Conservation (phyloP, 148 eudicot genomes). For the Bassia scoparia region DNA sequence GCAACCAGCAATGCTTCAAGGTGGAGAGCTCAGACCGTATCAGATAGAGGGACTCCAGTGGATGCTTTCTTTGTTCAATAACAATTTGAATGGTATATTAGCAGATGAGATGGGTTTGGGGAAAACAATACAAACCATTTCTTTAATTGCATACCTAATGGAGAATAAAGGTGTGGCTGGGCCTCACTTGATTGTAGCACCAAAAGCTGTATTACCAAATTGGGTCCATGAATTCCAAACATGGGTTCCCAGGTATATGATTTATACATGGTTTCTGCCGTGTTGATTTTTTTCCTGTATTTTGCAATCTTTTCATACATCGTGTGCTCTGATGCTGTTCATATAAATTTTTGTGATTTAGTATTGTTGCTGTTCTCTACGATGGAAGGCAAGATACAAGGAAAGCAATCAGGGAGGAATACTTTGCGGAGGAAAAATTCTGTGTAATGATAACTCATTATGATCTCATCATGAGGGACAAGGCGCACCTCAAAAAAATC, state of each 20-base stretch:
- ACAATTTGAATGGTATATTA: conserved; percentile 93
- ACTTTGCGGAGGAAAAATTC: conserved; percentile 79
- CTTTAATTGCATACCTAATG: conserved; percentile 80
- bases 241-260: conserved; percentile 83
- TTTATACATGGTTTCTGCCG: neutral
- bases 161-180: conserved; percentile 91
- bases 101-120: conserved; percentile 99
- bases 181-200: conserved; percentile 94
- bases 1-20: conserved; percentile 97
- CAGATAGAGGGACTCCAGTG: conserved; percentile 98
- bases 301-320: neutral
- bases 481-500: conserved; percentile 81
- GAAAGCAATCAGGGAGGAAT: conserved; percentile 85
- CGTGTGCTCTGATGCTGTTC: conserved; percentile 5
- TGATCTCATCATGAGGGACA: conserved; percentile 97
- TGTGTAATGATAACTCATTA: conserved; percentile 88
- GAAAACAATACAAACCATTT: conserved; percentile 93
- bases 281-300: neutral
- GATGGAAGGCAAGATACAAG: conserved; percentile 84
- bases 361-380: conserved; percentile 78
- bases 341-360: conserved; percentile 34
- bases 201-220: conserved; percentile 94
- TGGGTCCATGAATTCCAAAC: conserved; percentile 82
- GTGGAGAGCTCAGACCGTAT: conserved; percentile 94
- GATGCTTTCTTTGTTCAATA: conserved; percentile 95